Conservation (phyloP, 352 stramenopile species). For the Pythium myriotylum region DNA sequence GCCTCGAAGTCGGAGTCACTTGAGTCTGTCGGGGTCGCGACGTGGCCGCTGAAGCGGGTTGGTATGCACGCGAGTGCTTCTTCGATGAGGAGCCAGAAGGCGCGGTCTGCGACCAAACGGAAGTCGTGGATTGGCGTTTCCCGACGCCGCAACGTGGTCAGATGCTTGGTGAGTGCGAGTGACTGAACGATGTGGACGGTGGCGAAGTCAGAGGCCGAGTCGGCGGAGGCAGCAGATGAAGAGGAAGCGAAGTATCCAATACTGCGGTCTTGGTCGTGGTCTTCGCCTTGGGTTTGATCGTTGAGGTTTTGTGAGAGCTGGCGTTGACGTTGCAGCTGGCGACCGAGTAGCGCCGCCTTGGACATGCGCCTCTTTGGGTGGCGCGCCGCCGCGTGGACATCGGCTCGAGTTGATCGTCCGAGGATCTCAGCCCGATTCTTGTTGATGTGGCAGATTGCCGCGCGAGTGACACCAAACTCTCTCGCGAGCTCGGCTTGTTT, state of each 20-base stretch:
- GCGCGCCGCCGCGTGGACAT: constrained; percentile 10
- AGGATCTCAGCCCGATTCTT: constrained; percentile 78
- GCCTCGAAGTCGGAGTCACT: neutral
- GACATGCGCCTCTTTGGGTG: constrained; percentile 34
- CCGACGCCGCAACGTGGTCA: constrained; percentile 25
- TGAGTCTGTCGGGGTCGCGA: no score
- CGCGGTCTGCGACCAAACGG: constrained; percentile 19
- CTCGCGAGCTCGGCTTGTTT: constrained; percentile 60
- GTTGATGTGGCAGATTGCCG: constrained; percentile 80
- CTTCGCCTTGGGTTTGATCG: neutral
- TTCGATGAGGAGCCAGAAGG: constrained; percentile 32
- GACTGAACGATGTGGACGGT: neutral
- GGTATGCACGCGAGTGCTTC: constrained; percentile 30
- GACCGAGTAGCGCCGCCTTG: constrained; percentile 7
- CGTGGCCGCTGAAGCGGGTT: constrained; percentile 17
- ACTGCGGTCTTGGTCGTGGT: neutral
- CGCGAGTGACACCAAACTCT: constrained; percentile 70
- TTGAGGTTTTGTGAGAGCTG: neutral
- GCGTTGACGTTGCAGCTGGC: neutral
- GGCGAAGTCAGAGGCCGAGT: no score
- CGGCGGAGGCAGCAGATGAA: no score
- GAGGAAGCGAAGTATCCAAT: no score
- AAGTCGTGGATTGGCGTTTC: constrained; percentile 8
- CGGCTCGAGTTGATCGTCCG: constrained; percentile 33
- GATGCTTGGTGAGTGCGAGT: constrained; percentile 16